Conservation (phyloP, 768 basidiomycete genomes). For the Podaxis rugospora region DNA sequence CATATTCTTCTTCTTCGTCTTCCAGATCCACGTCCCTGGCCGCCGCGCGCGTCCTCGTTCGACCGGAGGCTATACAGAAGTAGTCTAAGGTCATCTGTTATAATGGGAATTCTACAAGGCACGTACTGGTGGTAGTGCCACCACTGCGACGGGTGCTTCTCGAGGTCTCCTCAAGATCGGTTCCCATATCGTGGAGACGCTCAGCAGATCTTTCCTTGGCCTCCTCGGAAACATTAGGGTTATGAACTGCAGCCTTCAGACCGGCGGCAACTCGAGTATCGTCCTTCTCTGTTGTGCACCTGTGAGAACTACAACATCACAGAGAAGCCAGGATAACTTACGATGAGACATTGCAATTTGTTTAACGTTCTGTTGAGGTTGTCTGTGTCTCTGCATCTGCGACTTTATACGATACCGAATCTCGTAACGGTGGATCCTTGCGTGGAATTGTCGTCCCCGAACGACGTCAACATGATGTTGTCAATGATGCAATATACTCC, state of each 20-base stretch:
- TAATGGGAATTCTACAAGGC: not conserved
- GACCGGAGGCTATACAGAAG: not conserved
- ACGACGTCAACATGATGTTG: not conserved
- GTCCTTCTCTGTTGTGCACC: slow-evolving; percentile 11
- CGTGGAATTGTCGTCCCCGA: not conserved
- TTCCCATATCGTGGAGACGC: slow-evolving; percentile 35
- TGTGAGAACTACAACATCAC: no score
- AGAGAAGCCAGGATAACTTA: not conserved
- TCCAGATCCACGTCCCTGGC: not conserved
- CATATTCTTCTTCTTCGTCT: slow-evolving; percentile 1
- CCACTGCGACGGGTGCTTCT: not conserved
- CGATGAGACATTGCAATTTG: not conserved
- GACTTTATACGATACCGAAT: not conserved
- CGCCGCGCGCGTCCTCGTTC: not conserved
- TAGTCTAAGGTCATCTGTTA: not conserved
- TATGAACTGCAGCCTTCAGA: slow-evolving; percentile 53
- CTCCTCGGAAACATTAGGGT: slow-evolving; percentile 52
- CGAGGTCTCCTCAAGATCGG: slow-evolving; percentile 2
- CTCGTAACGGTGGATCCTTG: not conserved
- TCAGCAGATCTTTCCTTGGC: slow-evolving; percentile 47
- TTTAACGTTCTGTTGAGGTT: not conserved
- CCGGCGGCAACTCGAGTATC: slow-evolving; percentile 34
- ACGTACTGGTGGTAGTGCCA: not conserved
- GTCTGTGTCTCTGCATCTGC: not conserved
- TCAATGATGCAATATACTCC: not conserved